Base-by-base conservation (phyloP, 352 stramenopile species). In the Globisporangium parvum region DNA sequence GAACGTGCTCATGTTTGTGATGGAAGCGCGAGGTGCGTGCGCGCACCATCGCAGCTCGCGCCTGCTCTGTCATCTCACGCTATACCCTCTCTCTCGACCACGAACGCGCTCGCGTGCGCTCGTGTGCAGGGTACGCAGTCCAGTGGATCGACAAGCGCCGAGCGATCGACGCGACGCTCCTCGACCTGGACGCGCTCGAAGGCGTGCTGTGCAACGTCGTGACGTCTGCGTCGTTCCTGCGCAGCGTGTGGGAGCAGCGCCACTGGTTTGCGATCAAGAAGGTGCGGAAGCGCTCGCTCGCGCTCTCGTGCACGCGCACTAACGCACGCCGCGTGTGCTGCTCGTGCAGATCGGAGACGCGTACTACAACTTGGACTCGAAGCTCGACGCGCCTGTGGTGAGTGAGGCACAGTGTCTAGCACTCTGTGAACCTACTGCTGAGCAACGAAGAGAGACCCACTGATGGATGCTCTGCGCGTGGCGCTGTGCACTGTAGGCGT, bases 251-350 rank as follows among this genome's bases (percentile, higher is more conserved):
- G 70, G 74, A 83, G 59, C 66, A 78, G 59, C 70, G 83, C 55
- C 83, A 93, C 59, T 93, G 83, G 83, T 91, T 93, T 49, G 73
- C 80, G 20, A 77, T 93, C 51, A 70, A 74, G 12, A 83, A 89
- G 59, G 71, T 77, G 17, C 6, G 47, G 14, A 5, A 8, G 41
- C n/a, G 23, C 17, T 46, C 10, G n/a, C 42, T 48, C 2, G 1
- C 21, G 21, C 20, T 23, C 20, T 26, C n/a, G n/a, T n/a, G n/a
- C n/a, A n/a, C n/a, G n/a, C n/a, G n/a, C n/a, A n/a, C n/a, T 10
- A 26, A 24, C 11, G 17, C 17, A 46, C 41, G 6, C 15, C 15
- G 17, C 41, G 37, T 12, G 12, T 58, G 28, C 28, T 2, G 28
- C 28, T 33, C 28, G 28, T 33, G 39, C 41, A 86, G 73, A 69